Evolutionary conservation across 2,329 filamentous ascomycete species (phyloP).

Genomic region (Fusarium sp.): DNA sequence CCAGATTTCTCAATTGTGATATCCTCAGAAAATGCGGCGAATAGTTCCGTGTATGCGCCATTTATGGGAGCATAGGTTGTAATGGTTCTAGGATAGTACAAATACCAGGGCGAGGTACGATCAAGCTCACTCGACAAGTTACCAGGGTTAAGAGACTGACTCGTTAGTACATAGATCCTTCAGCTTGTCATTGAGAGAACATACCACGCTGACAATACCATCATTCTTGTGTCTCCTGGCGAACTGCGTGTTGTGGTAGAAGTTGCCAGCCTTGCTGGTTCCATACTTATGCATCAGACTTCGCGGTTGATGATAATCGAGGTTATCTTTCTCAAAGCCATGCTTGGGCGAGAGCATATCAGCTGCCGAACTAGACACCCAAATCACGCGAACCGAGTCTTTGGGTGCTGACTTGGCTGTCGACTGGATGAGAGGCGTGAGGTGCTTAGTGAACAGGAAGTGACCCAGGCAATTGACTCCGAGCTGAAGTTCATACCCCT

Average conservation of each 20-base stretch:
- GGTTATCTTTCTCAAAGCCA: slow-evolving; percentile 45
- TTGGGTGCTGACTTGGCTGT: slow-evolving; percentile 50
- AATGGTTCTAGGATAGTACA: slow-evolving; percentile 32
- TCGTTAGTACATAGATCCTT: not conserved
- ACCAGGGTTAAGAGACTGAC: slow-evolving; percentile 40
- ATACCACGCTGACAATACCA: slow-evolving; percentile 44
- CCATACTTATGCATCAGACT: slow-evolving; percentile 43
- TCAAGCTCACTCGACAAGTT: slow-evolving; percentile 41
- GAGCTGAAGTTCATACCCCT: slow-evolving; percentile 57
- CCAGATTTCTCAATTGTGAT: slow-evolving; percentile 54
- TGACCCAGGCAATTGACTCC: slow-evolving; percentile 55
- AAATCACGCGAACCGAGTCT: slow-evolving; percentile 45
- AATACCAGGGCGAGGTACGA: slow-evolving; percentile 38
- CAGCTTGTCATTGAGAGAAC: fast-evolving
- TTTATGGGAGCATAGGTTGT: slow-evolving; percentile 44
- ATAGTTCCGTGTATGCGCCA: slow-evolving; percentile 62
- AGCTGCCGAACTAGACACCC: slow-evolving; percentile 48
- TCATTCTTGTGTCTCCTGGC: slow-evolving; percentile 44
- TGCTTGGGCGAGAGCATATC: slow-evolving; percentile 37
- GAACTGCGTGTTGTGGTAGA: slow-evolving; percentile 46
- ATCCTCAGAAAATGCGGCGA: slow-evolving; percentile 56
- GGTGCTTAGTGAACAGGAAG: slow-evolving; percentile 54
- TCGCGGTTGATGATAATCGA: slow-evolving; percentile 42
- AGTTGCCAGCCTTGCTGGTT: slow-evolving; percentile 48
- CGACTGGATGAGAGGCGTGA: slow-evolving; percentile 51